These are phyloP conservation scores for Eustoma russellianum DNA, from an alignment of 257 asterid species.

Conservation along the genomic window DNA sequence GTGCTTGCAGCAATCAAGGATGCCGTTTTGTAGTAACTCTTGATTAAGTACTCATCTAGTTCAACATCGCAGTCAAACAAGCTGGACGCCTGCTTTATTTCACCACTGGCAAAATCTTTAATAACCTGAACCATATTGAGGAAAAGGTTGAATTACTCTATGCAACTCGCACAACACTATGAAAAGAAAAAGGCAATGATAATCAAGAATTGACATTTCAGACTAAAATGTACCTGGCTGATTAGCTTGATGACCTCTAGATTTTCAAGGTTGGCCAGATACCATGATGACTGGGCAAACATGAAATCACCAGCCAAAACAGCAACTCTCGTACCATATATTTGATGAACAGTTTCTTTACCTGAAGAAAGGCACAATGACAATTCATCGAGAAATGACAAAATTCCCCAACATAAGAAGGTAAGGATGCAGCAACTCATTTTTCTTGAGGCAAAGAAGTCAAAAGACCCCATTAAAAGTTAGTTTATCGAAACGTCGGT, in stretches of 20 bases:
- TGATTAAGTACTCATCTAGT: conserved; percentile 75
- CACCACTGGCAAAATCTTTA: conserved; percentile 96
- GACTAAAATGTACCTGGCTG: conserved; percentile 56
- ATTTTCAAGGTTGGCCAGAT: conserved; percentile 91
- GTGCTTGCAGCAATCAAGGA: conserved; percentile 92
- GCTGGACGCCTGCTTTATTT: conserved; percentile 89
- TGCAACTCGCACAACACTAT: not conserved
- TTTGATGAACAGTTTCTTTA: conserved; percentile 81
- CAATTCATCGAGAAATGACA: too few relatives aligned
- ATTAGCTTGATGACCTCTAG: conserved; percentile 90
- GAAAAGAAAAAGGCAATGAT: not conserved
- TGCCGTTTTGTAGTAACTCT: conserved; percentile 93
- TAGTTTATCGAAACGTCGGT: too few relatives aligned
- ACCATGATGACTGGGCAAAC: conserved; percentile 99
- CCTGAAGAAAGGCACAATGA: conserved; percentile 29
- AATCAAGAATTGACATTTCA: not conserved
- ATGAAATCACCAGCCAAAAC: conserved; percentile 96
- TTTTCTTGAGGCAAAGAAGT: too few relatives aligned
- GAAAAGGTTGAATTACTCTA: not conserved
- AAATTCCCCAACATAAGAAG: too few relatives aligned
- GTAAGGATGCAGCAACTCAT: too few relatives aligned
- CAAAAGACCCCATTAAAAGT: too few relatives aligned
- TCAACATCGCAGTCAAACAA: conserved; percentile 78
- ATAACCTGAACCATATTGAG: conserved; percentile 45
- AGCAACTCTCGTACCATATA: conserved; percentile 85